Evolutionary conservation across 2,329 filamentous ascomycete species (phyloP), one percentile per base, ranked within the genome.

Genomic region (Chrysoporthe deuterocubensis): DNA sequence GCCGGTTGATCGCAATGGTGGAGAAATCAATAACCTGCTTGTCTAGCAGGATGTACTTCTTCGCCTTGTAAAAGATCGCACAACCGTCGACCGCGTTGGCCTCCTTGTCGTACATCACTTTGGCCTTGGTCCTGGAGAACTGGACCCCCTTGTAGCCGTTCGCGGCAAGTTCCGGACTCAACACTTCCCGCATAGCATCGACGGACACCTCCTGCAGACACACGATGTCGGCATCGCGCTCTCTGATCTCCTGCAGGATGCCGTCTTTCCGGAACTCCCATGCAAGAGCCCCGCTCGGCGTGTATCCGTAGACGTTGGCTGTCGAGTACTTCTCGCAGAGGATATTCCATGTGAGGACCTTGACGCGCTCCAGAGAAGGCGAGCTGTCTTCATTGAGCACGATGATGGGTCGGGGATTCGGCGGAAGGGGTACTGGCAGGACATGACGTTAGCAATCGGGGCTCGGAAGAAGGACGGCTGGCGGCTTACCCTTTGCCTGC

Each of bases 251-350:
- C 62, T 91, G 89, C 67, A 97, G 81, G 70, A 99, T 96, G 67
- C 92, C 87, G 67, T 92, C 88, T 75, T 90, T 91, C 65, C 96
- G 90, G 75, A 93, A 94, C 48, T 96, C 91, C 96, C 96, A 99
- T 40, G 88, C 84, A 34, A 99, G 84, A 9, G 93, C 93, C 66
- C 87, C 87, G 18, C 90, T 90, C 2, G 96, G 92, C 0, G 94
- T 95, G 78, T 98, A 98, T 56, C 95, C 95, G 77, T 97, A 98
- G 70, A 92, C 89, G 65, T 89, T 85, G 65, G 89, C 85, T 0
- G 94, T 97, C 4, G 94, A 94, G 74, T 96, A 97, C 75, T 94
- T 93, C 79, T 97, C 94, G 80, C 95, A 97, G 13, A 99, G 86
- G 59, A 95, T 97, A 78, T 99, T 99, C 89, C 96, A 97, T 32